Conservation (phyloP, 1,284 basidiomycete species). For the Microbotryum intermedium region DNA sequence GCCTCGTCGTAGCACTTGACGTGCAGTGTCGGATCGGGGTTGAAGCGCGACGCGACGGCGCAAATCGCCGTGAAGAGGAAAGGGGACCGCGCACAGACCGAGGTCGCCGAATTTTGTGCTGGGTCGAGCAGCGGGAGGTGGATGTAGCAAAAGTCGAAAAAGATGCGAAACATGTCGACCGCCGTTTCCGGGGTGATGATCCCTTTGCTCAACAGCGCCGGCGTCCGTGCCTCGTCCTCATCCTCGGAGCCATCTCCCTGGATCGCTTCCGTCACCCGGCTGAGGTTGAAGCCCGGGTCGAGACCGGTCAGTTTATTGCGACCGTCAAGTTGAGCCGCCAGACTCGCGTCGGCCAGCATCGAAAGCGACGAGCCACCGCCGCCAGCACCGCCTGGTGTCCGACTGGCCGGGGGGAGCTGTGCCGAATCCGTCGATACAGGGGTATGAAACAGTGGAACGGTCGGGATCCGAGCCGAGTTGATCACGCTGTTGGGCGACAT, state of each 20-base stretch:
- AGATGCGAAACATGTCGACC: conserved; percentile 22
- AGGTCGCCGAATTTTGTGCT: conserved; percentile 10
- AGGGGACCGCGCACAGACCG: conserved; percentile 15
- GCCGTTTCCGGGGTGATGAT: conserved; percentile 20
- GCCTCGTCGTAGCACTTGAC: conserved; percentile 22
- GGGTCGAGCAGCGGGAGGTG: conserved; percentile 24
- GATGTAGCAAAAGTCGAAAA: conserved; percentile 23
- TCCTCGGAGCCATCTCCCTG: neutral
- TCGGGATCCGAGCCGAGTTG: too few species aligned
- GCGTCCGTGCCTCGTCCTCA: conserved; percentile 4
- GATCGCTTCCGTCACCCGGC: conserved; percentile 18
- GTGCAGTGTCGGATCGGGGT: conserved; percentile 16
- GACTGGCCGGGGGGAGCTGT: neutral
- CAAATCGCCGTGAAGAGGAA: conserved; percentile 24
- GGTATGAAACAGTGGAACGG: too few species aligned
- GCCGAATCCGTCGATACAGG: neutral
- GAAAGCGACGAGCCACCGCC: conserved; percentile 7
- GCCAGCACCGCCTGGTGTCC: neutral
- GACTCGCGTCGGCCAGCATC: conserved; percentile 20
- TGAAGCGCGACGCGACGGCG: conserved; percentile 24
- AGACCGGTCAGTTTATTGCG: conserved; percentile 10
- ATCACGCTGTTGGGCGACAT: neutral
- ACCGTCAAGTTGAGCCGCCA: conserved; percentile 25
- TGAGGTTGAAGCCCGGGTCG: conserved; percentile 19
- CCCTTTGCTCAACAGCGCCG: conserved; percentile 13